phyloP scores from a whole-genome alignment of 2,329 filamentous ascomycete genomes.

The Hypoxylon sp. region DNA sequence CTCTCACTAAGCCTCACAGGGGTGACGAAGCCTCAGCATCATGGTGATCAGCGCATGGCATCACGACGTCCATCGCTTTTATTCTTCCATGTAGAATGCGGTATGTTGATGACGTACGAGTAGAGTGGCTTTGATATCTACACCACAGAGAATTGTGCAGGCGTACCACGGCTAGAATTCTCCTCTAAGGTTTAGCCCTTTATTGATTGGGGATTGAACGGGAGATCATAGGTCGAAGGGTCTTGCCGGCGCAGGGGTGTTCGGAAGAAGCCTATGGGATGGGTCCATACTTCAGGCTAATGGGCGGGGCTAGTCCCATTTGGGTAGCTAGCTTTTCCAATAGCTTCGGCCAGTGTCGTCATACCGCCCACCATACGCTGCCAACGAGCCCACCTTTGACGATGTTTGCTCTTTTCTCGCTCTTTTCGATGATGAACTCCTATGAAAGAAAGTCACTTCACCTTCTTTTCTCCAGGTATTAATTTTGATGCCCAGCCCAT shows the following conservation, averaged over 20 bases:
- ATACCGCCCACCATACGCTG: conserved; percentile 21
- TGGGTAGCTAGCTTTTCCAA: conserved; percentile 37
- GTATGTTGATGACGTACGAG: conserved; percentile 29
- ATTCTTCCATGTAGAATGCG: conserved; percentile 12
- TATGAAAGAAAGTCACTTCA: conserved; percentile 4
- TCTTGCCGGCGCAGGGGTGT: conserved; percentile 14
- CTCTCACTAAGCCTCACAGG: conserved; percentile 24
- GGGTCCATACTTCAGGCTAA: conserved; percentile 36
- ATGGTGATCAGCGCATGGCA: conserved; percentile 30
- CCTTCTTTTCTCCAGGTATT: conserved; percentile 1
- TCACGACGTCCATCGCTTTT: conserved; percentile 19
- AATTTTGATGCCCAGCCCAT: not conserved
- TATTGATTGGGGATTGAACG: conserved; percentile 6
- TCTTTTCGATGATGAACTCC: conserved; percentile 11
- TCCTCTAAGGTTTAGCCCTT: conserved; percentile 7
- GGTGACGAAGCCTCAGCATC: conserved; percentile 41
- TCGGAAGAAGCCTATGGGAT: conserved; percentile 21
- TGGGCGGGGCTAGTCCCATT: conserved; percentile 31
- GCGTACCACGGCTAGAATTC: not conserved
- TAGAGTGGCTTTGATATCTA: conserved; percentile 12
- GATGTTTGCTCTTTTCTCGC: conserved; percentile 27
- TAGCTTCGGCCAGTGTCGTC: conserved; percentile 39
- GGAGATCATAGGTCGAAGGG: conserved; percentile 5
- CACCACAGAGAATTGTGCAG: no score
- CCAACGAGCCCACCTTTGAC: conserved; percentile 28